These are phyloP conservation scores for Chlamydomonas reinhardtii DNA, from an alignment of 163 green algal genomes.

Conservation along the genomic window DNA sequence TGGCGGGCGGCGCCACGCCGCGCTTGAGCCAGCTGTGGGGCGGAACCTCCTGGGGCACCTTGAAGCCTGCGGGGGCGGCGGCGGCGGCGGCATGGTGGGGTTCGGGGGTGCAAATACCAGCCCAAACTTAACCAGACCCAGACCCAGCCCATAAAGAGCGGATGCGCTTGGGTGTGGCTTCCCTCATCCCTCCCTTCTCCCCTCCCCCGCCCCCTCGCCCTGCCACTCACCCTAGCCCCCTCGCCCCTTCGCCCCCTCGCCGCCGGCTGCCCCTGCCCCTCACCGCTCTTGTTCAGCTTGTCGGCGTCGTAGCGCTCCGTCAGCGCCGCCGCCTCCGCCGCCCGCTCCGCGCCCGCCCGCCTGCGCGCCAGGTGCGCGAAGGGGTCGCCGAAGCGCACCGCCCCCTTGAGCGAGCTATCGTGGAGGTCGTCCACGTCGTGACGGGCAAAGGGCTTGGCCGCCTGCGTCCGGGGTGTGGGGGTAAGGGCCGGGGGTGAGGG, in stretches of 20 bases:
- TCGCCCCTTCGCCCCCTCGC: too few species aligned
- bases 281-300: constrained; percentile 70
- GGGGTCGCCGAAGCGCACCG: constrained; percentile 79
- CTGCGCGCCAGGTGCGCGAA: constrained; percentile 77
- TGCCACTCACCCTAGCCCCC: too few species aligned
- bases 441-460: constrained; percentile 79
- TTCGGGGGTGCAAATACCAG: too few species aligned
- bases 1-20: constrained; percentile 78
- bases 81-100: background rate
- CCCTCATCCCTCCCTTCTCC: background rate
- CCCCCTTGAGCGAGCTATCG: constrained; percentile 57
- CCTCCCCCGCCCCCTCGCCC: too few species aligned
- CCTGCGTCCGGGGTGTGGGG: constrained; percentile 36
- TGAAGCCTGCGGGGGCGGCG: constrained; percentile 76
- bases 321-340: constrained; percentile 5
- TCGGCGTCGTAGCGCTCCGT: constrained; percentile 56
- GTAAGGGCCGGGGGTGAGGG: background rate
- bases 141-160: too few species aligned
- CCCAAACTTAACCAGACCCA: too few species aligned
- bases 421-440: constrained; percentile 62
- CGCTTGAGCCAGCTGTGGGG: constrained; percentile 92
- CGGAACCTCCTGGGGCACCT: constrained; percentile 91
- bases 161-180: too few species aligned
- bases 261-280: background rate
- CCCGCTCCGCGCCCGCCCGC: constrained; percentile 10